Percentiles rank a stretch among this genome's conserved stretches.
Conservation (phyloP, 2,329 filamentous ascomycete species). For the Neopestalotiopsis sp. region DNA sequence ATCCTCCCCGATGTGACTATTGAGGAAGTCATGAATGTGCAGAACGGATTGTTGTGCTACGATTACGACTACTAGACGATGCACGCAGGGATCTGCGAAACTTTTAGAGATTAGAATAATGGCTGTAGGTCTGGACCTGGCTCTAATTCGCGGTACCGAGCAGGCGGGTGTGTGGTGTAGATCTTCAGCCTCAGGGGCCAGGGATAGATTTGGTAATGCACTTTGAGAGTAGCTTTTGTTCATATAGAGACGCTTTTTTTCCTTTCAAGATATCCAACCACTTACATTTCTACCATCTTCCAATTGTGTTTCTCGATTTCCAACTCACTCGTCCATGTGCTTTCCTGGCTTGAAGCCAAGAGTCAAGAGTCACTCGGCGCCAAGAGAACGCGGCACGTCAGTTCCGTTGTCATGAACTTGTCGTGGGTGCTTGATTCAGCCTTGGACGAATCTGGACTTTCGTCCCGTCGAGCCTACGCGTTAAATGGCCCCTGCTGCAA, state of each 20-base stretch:
- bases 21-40: conserved; percentile 8
- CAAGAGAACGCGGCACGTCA: not conserved
- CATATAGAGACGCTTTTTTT: not conserved
- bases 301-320: no score
- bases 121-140: not conserved
- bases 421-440: not conserved
- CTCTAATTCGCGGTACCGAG: no score
- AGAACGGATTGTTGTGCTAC: conserved; percentile 7
- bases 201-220: not conserved
- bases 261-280: no score
- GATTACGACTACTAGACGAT: conserved; percentile 9
- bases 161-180: not conserved
- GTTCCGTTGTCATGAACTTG: not conserved
- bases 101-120: not conserved
- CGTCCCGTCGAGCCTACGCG: not conserved
- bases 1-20: not conserved
- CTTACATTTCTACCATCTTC: no score
- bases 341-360: no score
- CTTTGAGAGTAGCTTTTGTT: not conserved
- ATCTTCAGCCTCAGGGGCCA: not conserved
- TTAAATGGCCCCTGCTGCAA: not conserved
- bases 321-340: no score
- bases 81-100: not conserved
- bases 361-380: not conserved
- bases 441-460: not conserved